These are phyloP conservation scores for Globisporangium barbulae DNA, from an alignment of 352 stramenopile genomes.

Conservation along the genomic window DNA sequence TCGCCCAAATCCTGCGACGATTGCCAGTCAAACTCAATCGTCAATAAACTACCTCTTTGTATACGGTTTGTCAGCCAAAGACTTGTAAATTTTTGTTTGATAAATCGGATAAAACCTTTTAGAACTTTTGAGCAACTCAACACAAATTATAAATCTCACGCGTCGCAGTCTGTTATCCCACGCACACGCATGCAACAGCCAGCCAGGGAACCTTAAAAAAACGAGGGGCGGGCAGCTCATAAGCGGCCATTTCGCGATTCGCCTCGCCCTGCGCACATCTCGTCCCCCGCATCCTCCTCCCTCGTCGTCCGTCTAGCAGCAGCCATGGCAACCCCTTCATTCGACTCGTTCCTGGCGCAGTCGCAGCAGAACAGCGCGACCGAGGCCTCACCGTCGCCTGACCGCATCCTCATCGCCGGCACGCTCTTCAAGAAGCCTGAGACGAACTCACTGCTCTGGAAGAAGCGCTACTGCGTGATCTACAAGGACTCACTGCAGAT, in stretches of 20 bases:
- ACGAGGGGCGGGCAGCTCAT: not conserved
- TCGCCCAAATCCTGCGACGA: too few species aligned
- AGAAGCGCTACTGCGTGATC: constrained; percentile 86
- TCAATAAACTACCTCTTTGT: too few species aligned
- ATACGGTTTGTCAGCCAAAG: too few species aligned
- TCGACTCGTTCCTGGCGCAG: constrained; percentile 54
- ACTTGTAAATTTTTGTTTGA: too few species aligned
- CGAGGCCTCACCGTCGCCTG: constrained; percentile 15
- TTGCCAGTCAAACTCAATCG: too few species aligned
- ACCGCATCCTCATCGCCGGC: constrained; percentile 57
- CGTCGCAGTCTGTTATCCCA: not conserved
- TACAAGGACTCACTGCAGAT: constrained; percentile 70
- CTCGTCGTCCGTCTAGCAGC: not conserved
- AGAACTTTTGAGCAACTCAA: too few species aligned
- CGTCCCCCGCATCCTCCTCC: not conserved
- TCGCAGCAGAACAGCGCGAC: constrained; percentile 45
- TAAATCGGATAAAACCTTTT: too few species aligned
- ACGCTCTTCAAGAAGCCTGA: constrained; percentile 83
- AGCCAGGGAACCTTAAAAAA: not conserved
- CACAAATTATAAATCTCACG: not conserved
- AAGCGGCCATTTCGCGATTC: constrained; percentile 19
- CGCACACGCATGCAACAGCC: not conserved
- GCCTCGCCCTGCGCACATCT: constrained; percentile 10
- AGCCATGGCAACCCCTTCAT: constrained; percentile 27
- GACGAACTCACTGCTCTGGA: constrained; percentile 83